Evolutionary conservation across 1,284 basidiomycete species (phyloP), one percentile per base, ranked within the genome.

Genomic region (Ustilago hordei): DNA sequence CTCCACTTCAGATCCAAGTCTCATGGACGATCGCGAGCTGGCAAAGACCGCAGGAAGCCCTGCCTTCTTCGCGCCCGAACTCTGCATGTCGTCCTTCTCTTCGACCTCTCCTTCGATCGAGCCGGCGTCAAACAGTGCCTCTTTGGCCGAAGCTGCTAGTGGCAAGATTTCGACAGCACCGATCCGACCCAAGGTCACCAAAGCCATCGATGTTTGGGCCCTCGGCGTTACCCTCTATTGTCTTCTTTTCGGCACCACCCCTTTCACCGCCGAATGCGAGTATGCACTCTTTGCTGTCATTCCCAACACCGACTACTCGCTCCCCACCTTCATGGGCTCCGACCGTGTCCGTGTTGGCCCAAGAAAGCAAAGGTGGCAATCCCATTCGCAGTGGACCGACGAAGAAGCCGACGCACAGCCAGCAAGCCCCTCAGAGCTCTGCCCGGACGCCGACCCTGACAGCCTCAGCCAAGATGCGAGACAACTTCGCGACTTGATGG

Each of bases 161-260:
- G 65, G 41, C 23, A 58, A 45, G 17, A 11, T 28, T 12, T 28
- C 62, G 6, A 19, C 52, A 2, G 7, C 39, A 9, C 41, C 62
- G 0, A 43, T 55, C n/a, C 61, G 71, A n/a, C 71, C 71, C 43
- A 71, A 66, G 47, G 59, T 99, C 75, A 96, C 95, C 41, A 95
- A 96, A 85, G 92, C 95, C 5, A 97, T 99, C 85, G 97, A 99
- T 83, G 91, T 99, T n/a, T 99, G 96, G 96, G 95, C 97, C 0
- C 90, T 99, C 8, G 97, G 97, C n/a, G 93, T 98, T 39, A 99
- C 97, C 1, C 88, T 98, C 13, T 99, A 95, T 87, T 97, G 95
- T 83, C 90, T 99, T 52, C 89, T 98, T 2, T 98, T 98, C 80
- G 97, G 95, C 31, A 88, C 88, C 61, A 90, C 91, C 8, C 94